Evolutionary conservation across 2,329 filamentous ascomycete species (phyloP), one percentile per base, ranked within the genome.

Genomic region (Coleophoma eucalyptorum): DNA sequence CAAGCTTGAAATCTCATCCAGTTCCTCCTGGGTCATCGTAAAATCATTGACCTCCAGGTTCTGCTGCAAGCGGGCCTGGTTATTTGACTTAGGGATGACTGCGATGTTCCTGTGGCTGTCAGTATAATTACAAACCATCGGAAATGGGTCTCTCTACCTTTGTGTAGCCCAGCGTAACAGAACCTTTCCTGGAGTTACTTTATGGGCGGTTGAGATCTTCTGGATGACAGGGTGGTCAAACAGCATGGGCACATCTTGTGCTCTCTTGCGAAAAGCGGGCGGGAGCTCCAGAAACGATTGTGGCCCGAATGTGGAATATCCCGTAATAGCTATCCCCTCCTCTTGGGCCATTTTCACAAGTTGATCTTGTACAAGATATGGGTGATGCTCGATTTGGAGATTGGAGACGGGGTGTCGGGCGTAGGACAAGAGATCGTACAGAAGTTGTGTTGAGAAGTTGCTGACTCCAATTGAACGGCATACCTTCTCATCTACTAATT

Each of bases 301-400:
- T 19, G 89, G 87, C 67, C 84, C 84, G 59, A 87, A 86, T 16
- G 80, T 82, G 5, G 79, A 84, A 73, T 87, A 87, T 20, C 80
- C 84, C 3, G 83, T 86, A 34, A 87, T 72, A 43, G 70, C 69
- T 53, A 87, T 81, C 43, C 72, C 72, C 60, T 82, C 68, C 60
- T 75, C 72, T 66, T 82, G 73, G 49, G 79, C 81, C 58, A 81
- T 75, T 50, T 76, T 65, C 62, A 93, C 69, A 46, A 94, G 80
- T 51, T 81, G 75, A 55, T 75, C 69, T 77, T 94, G 89, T 55
- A 86, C 84, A 50, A 92, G 81, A 79, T 90, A 93, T 21, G 89
- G 89, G 78, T 94, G 89, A 74, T 91, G 87, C 77, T 94, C 89
- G 69, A 94, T 84, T 78, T 94, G 89, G 55, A 93, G 83, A 85